phyloP scores from a whole-genome alignment of 2,329 filamentous ascomycete species.

The Fusarium metavorans region DNA sequence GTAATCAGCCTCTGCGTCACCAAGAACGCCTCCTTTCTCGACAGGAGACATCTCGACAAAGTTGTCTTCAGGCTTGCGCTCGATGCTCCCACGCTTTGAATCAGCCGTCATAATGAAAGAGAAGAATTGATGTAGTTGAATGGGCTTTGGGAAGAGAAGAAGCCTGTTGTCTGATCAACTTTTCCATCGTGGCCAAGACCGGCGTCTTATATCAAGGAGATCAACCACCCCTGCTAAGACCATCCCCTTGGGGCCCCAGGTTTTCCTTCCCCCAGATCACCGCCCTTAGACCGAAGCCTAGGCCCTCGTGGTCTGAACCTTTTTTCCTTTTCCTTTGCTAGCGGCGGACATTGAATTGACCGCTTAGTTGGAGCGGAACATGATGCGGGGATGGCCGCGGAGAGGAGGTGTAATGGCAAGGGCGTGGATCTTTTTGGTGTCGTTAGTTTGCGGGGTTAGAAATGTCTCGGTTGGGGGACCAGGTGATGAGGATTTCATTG shows the following conservation, averaged over 20 bases:
- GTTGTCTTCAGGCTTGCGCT: constrained; percentile 41
- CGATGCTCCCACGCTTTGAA: constrained; percentile 36
- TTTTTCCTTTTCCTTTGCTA: not conserved
- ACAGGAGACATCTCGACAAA: constrained; percentile 38
- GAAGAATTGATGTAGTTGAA: not conserved
- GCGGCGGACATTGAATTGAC: constrained; percentile 29
- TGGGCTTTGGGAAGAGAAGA: not conserved
- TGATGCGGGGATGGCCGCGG: not conserved
- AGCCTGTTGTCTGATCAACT: not conserved
- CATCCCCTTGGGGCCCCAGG: constrained; percentile 27
- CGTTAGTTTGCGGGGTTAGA: not conserved
- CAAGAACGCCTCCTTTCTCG: constrained; percentile 40
- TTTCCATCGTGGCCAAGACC: not conserved
- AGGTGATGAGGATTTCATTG: not conserved
- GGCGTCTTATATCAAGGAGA: constrained; percentile 13
- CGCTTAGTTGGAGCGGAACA: not conserved
- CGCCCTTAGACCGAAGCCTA: not conserved
- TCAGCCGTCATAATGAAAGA: constrained; percentile 27
- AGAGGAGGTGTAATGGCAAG: not conserved
- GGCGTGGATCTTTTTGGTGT: not conserved
- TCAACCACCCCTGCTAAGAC: not conserved
- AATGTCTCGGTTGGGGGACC: not conserved
- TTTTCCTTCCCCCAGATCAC: constrained; percentile 29
- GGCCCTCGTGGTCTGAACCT: not conserved
- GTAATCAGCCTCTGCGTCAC: constrained; percentile 45